Evolutionary conservation across 768 basidiomycete genomes (phyloP).

Genomic region (Termitomyces sp.): DNA sequence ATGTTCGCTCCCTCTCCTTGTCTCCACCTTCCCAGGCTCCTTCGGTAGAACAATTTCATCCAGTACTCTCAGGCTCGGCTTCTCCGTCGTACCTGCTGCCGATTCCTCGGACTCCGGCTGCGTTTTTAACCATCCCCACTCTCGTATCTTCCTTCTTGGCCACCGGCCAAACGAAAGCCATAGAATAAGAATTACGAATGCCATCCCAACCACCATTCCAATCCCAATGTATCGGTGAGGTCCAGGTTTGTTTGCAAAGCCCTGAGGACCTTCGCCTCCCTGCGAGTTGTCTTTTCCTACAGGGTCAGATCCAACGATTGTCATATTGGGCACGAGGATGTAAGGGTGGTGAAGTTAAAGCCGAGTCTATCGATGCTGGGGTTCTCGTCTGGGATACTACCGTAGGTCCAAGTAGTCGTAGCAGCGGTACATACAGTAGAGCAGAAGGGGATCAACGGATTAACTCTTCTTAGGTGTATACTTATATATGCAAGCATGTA

Average conservation of each 20-base stretch:
- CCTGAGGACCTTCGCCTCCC: slow-evolving; percentile 15
- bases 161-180: slow-evolving; percentile 35
- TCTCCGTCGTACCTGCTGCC: neutral
- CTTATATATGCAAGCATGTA: slow-evolving; percentile 13
- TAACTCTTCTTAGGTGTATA: slow-evolving; percentile 4
- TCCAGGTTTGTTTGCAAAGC: slow-evolving; percentile 26
- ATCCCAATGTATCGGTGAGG: slow-evolving; percentile 45
- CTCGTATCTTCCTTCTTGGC: slow-evolving; percentile 26
- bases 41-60: slow-evolving; percentile 15
- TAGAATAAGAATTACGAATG: slow-evolving; percentile 30
- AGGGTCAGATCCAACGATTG: slow-evolving; percentile 24
- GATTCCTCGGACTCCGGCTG: slow-evolving; percentile 9
- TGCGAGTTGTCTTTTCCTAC: slow-evolving; percentile 19
- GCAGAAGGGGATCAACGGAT: slow-evolving; percentile 6
- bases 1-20: neutral
- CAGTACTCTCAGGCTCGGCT: slow-evolving; percentile 7
- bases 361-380: neutral
- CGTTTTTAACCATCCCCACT: slow-evolving; percentile 11
- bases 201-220: slow-evolving; percentile 34
- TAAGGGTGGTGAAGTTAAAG: slow-evolving; percentile 6
- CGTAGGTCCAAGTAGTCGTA: neutral
- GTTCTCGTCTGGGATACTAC: neutral
- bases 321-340: slow-evolving; percentile 20
- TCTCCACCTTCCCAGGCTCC: slow-evolving; percentile 10
- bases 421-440: slow-evolving; percentile 8